phyloP scores from a whole-genome alignment of 2,329 filamentous ascomycete species.

The Zymoseptoria pseudotritici region DNA sequence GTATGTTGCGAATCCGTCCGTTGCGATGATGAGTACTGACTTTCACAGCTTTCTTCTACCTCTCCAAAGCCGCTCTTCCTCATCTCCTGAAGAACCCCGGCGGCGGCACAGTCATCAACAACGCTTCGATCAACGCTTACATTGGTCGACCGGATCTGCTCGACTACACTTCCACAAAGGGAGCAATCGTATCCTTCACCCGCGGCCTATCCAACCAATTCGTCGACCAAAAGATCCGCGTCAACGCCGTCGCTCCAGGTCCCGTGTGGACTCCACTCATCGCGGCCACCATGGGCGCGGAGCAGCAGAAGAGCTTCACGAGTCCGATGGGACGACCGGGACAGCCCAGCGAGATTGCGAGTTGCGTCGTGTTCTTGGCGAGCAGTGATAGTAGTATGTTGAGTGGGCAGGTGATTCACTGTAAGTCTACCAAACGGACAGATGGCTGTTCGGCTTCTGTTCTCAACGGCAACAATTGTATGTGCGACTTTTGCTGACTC shows the following conservation, averaged over 20 bases:
- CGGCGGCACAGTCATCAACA: constrained; percentile 76
- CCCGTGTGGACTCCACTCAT: constrained; percentile 74
- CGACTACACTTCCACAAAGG: constrained; percentile 75
- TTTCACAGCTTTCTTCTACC: constrained; percentile 56
- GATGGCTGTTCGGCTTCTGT: no score
- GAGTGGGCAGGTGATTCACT: constrained; percentile 63
- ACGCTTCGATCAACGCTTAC: constrained; percentile 76
- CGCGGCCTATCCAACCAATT: constrained; percentile 70
- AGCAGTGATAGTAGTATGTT: constrained; percentile 66
- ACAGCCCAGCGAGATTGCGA: constrained; percentile 75
- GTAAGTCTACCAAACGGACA: constrained; percentile 15
- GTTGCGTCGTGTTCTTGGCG: constrained; percentile 74
- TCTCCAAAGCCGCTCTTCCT: constrained; percentile 67
- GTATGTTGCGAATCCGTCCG: constrained; percentile 12
- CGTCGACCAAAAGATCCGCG: constrained; percentile 61
- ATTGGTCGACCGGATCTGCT: constrained; percentile 71
- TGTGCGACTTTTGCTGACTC: no score
- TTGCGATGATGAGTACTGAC: neutral
- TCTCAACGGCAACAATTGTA: no score
- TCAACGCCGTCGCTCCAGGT: constrained; percentile 70
- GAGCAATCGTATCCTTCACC: constrained; percentile 72
- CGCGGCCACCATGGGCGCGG: constrained; percentile 61
- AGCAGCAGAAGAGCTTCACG: constrained; percentile 64
- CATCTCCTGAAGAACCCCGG: constrained; percentile 54
- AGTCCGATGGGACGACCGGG: constrained; percentile 69